Evolutionary conservation across 2,329 filamentous ascomycete genomes (phyloP).

Genomic region (Colletotrichum salicis): DNA sequence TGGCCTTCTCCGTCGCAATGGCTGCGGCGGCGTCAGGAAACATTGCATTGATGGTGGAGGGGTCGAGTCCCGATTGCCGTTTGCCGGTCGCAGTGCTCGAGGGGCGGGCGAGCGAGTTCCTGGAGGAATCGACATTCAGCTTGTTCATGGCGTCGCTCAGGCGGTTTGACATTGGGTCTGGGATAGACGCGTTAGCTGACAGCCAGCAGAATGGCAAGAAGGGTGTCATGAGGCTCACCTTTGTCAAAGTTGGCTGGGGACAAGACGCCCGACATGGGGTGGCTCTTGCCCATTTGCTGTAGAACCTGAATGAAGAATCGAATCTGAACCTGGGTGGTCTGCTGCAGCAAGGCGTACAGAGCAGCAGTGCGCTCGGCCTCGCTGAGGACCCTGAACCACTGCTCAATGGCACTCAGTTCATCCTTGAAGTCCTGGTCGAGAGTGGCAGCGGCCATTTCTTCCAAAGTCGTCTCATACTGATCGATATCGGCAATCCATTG

Average conservation of each 20-base stretch:
- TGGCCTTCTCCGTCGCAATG: constrained; percentile 98
- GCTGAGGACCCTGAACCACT: constrained; percentile 98
- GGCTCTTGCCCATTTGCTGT: constrained; percentile 98
- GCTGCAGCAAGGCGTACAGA: constrained; percentile 93
- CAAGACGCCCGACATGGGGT: constrained; percentile 94
- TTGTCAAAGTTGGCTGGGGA: constrained; percentile 98
- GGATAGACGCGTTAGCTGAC: constrained; percentile 37
- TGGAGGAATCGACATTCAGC: constrained; percentile 85
- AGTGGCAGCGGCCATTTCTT: constrained; percentile 99
- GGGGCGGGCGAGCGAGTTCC: constrained; percentile 86
- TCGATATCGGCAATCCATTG: constrained; percentile 99
- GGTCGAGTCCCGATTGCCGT: constrained; percentile 93
- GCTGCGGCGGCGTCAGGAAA: constrained; percentile 97
- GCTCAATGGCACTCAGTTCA: constrained; percentile 97
- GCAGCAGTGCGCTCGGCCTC: constrained; percentile 97
- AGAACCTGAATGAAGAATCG: constrained; percentile 99
- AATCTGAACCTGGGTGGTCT: constrained; percentile 98
- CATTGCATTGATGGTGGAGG: constrained; percentile 96
- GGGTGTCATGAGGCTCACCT: constrained; percentile 63
- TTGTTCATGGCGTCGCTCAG: constrained; percentile 97
- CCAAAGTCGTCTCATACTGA: constrained; percentile 97
- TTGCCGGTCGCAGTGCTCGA: constrained; percentile 83
- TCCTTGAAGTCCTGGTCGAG: constrained; percentile 99
- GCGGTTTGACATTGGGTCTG: constrained; percentile 96
- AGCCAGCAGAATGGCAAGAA: not conserved